Conservation (phyloP, 1,139 yeast genomes). For the Yamadazyma aaseri region DNA sequence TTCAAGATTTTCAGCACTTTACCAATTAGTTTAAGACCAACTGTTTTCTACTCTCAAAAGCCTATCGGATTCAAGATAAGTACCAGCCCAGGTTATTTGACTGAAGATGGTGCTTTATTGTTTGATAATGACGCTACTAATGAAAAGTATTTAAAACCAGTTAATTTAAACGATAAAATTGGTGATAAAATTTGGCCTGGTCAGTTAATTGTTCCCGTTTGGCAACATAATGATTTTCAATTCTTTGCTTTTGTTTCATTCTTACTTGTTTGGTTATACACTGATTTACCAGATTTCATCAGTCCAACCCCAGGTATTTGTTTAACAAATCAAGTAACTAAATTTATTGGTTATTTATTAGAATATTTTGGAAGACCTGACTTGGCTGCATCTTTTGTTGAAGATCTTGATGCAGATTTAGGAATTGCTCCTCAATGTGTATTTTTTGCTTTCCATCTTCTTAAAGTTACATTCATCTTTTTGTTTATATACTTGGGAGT, state of each 20-base stretch:
- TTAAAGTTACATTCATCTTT: conserved; percentile 61
- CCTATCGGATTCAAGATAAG: conserved; percentile 72
- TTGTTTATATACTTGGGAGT: conserved; percentile 64
- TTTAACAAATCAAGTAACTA: conserved; percentile 56
- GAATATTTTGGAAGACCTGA: conserved; percentile 29
- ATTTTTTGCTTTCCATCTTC: conserved; percentile 68
- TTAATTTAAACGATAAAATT: conserved; percentile 48
- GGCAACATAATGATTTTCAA: conserved; percentile 59
- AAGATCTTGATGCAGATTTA: conserved; percentile 44
- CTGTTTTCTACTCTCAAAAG: conserved; percentile 59
- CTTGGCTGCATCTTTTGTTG: conserved; percentile 45
- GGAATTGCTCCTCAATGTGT: conserved; percentile 56
- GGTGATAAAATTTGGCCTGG: conserved; percentile 81
- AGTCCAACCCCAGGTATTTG: conserved; percentile 93
- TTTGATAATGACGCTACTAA: conserved; percentile 61
- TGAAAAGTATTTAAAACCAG: conserved; percentile 38
- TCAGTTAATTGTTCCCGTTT: conserved; percentile 79
- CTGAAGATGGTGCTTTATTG: conserved; percentile 78
- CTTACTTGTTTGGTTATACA: conserved; percentile 75
- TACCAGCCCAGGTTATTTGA: conserved; percentile 79
- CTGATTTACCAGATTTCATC: conserved; percentile 85
- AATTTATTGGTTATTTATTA: conserved; percentile 35
- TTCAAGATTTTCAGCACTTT: conserved; percentile 58
- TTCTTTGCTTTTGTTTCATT: conserved; percentile 44
- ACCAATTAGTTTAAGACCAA: conserved; percentile 80